phyloP scores from a whole-genome alignment of 352 stramenopile genomes.

The Phytopythium montanum region DNA sequence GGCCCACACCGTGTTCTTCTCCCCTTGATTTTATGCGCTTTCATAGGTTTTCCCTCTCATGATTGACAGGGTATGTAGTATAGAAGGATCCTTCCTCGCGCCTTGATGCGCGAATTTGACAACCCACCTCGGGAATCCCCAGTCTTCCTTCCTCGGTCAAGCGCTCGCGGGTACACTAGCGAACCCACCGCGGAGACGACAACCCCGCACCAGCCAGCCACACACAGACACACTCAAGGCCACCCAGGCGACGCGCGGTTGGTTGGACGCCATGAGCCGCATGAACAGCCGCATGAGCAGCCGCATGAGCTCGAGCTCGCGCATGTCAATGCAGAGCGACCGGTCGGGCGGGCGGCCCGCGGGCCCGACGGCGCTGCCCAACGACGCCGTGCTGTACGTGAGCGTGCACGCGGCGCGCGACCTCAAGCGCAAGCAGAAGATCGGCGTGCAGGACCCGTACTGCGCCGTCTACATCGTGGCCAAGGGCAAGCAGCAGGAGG shows the following conservation, averaged over 20 bases:
- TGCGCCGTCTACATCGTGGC: constrained; percentile 59
- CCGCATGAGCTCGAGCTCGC: constrained; percentile 16
- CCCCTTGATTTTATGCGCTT: neutral
- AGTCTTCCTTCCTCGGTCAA: no score
- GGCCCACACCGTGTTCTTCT: neutral
- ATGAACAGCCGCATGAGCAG: constrained; percentile 14
- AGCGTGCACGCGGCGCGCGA: constrained; percentile 59
- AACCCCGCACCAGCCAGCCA: neutral
- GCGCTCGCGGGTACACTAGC: neutral
- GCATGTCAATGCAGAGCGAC: constrained; percentile 24
- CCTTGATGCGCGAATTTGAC: constrained; percentile 1
- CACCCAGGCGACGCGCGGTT: neutral
- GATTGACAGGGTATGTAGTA: neutral
- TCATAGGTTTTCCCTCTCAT: neutral
- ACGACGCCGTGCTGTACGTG: constrained; percentile 69
- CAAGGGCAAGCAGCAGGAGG: constrained; percentile 40
- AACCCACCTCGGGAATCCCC: no score
- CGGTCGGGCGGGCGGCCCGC: constrained; percentile 25
- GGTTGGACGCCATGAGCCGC: neutral
- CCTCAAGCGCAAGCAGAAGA: constrained; percentile 62
- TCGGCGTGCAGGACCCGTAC: constrained; percentile 77
- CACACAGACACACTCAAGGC: no score
- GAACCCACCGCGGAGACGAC: neutral
- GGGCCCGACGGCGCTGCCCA: constrained; percentile 38
- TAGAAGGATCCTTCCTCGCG: neutral